Evolutionary conservation across 192 early-diverging fungal genomes (phyloP).

Genomic region (Pilaira anomala): DNA sequence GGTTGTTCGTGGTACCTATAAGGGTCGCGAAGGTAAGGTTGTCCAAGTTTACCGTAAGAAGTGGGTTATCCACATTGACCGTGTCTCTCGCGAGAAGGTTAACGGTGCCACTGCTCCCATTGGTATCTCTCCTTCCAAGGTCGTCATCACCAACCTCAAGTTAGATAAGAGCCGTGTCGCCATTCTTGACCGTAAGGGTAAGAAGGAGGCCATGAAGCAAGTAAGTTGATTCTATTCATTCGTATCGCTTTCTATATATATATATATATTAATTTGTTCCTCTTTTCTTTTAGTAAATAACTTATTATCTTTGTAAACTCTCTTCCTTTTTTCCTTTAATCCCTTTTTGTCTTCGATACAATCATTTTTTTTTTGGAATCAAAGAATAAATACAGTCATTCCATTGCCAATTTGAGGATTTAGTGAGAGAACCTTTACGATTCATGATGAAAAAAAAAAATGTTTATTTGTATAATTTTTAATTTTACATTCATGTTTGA

Average conservation of each 20-base stretch:
- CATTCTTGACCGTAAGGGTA: conserved; percentile 83
- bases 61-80: conserved; percentile 99
- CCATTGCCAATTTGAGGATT: background rate
- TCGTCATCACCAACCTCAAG: conserved; percentile 92
- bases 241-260: too few relatives aligned
- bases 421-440: too few relatives aligned
- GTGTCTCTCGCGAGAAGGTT: conserved; percentile 94
- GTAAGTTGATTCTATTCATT: conserved; percentile 1
- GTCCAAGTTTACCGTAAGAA: conserved; percentile 96
- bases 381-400: background rate
- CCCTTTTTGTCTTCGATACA: background rate
- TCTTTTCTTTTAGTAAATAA: too few relatives aligned
- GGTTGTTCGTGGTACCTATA: conserved; percentile 91
- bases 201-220: conserved; percentile 35
- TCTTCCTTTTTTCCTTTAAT: background rate
- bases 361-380: background rate
- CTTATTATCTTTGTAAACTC: too few relatives aligned
- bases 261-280: too few relatives aligned
- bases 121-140: conserved; percentile 98
- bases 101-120: conserved; percentile 91
- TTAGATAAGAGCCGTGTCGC: conserved; percentile 94
- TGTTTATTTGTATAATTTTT: too few relatives aligned
- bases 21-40: conserved; percentile 98
- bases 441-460: too few relatives aligned
- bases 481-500: too few relatives aligned